Evolutionary conservation across 2,329 filamentous ascomycete genomes (phyloP), one percentile per base, ranked within the genome.

Genomic region (Fusarium sp.): DNA sequence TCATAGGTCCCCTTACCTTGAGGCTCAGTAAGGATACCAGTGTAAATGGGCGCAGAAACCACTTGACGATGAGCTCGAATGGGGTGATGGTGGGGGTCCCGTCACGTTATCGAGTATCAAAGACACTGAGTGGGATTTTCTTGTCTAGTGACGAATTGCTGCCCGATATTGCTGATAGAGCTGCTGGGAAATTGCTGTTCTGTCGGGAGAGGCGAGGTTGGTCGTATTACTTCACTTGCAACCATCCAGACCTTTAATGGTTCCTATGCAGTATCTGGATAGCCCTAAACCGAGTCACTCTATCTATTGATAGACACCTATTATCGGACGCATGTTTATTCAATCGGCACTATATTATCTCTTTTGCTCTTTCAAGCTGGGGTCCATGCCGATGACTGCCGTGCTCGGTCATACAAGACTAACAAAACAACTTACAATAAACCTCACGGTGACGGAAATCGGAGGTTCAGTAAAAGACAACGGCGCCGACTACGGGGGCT

Each of bases 81-180:
- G 62, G 71, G 67, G 65, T 73, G 71, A 73, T 64, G 30, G 71
- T 73, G 71, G 71, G 71, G 71, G 71, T 72, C 65, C 64, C 57
- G 65, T 72, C 71, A 72, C 71, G 71, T 73, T 73, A 71, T 73
- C 58, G 33, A 48, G n/a, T 37, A 56, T 53, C 22, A 56, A 66
- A 56, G 37, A 33, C 46, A 24, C 49, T 52, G 51, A 10, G 28
- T 10, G 28, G 10, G 10, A 10, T 11, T 30, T 30, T 30, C 11
- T 15, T 30, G 24, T 24, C n/a, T n/a, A 47, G 46, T 47, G 58
- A 28, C 49, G 41, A 67, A 44, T 56, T 52, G 26, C 22, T 46
- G 47, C 58, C 48, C 32, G 52, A 61, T 51, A 49, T 70, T 70
- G 65, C 53, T 48, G 43, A 49, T 61, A 41, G 20, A 62, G 22